These are phyloP conservation scores for Alternaria sp. DNA, from an alignment of 2,329 filamentous ascomycete genomes.

Conservation along the genomic window DNA sequence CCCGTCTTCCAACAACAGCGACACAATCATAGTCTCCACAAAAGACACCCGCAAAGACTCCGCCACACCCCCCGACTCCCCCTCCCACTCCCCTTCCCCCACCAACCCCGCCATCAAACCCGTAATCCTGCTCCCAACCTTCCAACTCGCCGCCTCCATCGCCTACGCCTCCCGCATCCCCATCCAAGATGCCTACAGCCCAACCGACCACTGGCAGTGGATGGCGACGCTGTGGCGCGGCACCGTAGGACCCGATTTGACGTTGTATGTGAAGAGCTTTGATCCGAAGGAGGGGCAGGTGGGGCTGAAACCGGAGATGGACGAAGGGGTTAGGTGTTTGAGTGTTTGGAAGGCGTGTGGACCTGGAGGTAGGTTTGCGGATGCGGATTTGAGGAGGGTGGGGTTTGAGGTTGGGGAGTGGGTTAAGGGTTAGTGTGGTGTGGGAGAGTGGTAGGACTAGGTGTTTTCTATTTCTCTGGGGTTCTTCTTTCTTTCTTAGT, in stretches of 20 bases:
- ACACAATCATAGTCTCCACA: slow-evolving; percentile 7
- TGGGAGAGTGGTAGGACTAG: neutral
- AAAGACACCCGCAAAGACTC: slow-evolving; percentile 25
- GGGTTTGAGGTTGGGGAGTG: slow-evolving; percentile 90
- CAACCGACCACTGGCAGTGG: slow-evolving; percentile 97
- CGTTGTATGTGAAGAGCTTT: slow-evolving; percentile 66
- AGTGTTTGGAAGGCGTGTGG: slow-evolving; percentile 43
- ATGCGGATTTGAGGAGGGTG: slow-evolving; percentile 69
- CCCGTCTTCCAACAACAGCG: slow-evolving; percentile 18
- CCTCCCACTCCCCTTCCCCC: slow-evolving; percentile 1
- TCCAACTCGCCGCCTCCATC: slow-evolving; percentile 80
- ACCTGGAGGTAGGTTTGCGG: slow-evolving; percentile 45
- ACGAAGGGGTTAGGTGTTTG: slow-evolving; percentile 49
- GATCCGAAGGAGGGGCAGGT: slow-evolving; percentile 33
- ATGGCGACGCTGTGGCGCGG: slow-evolving; percentile 93
- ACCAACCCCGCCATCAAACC: slow-evolving; percentile 56
- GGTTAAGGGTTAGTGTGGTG: slow-evolving; percentile 53
- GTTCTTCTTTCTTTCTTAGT: neutral
- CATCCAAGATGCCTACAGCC: slow-evolving; percentile 77
- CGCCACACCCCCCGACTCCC: slow-evolving; percentile 15
- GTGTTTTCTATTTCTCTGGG: neutral
- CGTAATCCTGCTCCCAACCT: slow-evolving; percentile 78
- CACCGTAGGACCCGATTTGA: slow-evolving; percentile 80
- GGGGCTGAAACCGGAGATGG: slow-evolving; percentile 51
- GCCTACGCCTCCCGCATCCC: slow-evolving; percentile 74